Evolutionary conservation across 805 yeast genomes (phyloP).

Genomic region (Nakazawaea populi): DNA sequence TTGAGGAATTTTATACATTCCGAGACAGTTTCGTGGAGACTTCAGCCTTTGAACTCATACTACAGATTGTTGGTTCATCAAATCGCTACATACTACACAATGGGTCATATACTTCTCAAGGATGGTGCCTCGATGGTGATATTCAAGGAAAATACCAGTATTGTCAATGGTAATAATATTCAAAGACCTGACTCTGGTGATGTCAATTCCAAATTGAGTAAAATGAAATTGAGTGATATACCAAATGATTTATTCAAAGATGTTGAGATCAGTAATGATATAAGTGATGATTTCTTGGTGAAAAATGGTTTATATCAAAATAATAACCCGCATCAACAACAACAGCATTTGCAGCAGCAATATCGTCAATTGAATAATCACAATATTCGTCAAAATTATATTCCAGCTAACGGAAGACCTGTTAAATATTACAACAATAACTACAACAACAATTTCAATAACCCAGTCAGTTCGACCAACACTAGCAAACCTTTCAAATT

Average conservation of each 20-base stretch:
- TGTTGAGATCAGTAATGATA: constrained; percentile 9
- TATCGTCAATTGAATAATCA: neutral
- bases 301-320: constrained; percentile 6
- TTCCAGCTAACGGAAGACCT: constrained; percentile 5
- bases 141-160: constrained; percentile 29
- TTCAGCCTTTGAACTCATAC: constrained; percentile 61
- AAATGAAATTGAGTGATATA: constrained; percentile 22
- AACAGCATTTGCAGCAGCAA: constrained; percentile 1
- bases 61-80: constrained; percentile 65
- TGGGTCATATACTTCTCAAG: constrained; percentile 51
- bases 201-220: constrained; percentile 26
- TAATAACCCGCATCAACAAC: constrained; percentile 3
- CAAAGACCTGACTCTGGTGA: constrained; percentile 26
- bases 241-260: constrained; percentile 11
- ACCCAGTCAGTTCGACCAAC: neutral
- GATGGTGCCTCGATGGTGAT: constrained; percentile 43
- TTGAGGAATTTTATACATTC: constrained; percentile 37
- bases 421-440: neutral
- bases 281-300: constrained; percentile 10
- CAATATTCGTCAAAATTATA: constrained; percentile 5
- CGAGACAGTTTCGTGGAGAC: constrained; percentile 33
- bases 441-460: neutral
- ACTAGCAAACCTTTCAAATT: constrained; percentile 10
- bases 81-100: constrained; percentile 57
- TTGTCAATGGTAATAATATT: constrained; percentile 28